phyloP scores from a whole-genome alignment of 164 flowering plant genomes.

The Nymphaea thermarum region DNA sequence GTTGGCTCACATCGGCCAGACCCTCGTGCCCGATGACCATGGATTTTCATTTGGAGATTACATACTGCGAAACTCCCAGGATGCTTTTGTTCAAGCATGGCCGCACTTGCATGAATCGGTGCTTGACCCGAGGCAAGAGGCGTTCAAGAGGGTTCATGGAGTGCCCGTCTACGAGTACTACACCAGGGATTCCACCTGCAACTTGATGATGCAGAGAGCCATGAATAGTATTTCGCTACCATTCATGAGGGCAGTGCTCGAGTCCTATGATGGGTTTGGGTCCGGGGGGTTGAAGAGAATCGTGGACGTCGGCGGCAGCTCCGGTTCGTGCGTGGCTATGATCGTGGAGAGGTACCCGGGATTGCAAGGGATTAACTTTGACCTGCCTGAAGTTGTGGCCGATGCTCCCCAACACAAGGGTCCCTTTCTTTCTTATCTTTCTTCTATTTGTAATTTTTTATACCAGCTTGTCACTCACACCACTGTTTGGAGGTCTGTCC shows the following conservation, averaged over 20 bases:
- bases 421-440: constrained; percentile 1
- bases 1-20: constrained; percentile 41
- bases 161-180: constrained; percentile 47
- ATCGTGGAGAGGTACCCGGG: constrained; percentile 26
- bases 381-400: constrained; percentile 67
- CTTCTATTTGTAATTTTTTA: no score
- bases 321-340: constrained; percentile 63
- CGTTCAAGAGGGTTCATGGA: constrained; percentile 56
- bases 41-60: constrained; percentile 54
- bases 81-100: constrained; percentile 53
- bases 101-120: constrained; percentile 49
- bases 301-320: constrained; percentile 80
- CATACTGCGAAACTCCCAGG: constrained; percentile 72
- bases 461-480: no score
- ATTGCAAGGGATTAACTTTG: constrained; percentile 61
- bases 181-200: constrained; percentile 51
- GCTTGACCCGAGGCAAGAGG: constrained; percentile 33
- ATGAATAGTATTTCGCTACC: constrained; percentile 75
- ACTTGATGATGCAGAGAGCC: constrained; percentile 53
- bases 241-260: constrained; percentile 53
- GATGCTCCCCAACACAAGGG: constrained; percentile 45
- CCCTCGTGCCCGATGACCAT: constrained; percentile 22
- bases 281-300: constrained; percentile 23
- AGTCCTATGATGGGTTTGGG: constrained; percentile 45
- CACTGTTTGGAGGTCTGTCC: no score